Conservation (phyloP, 768 basidiomycete species). For the Amyloporia xantha region DNA sequence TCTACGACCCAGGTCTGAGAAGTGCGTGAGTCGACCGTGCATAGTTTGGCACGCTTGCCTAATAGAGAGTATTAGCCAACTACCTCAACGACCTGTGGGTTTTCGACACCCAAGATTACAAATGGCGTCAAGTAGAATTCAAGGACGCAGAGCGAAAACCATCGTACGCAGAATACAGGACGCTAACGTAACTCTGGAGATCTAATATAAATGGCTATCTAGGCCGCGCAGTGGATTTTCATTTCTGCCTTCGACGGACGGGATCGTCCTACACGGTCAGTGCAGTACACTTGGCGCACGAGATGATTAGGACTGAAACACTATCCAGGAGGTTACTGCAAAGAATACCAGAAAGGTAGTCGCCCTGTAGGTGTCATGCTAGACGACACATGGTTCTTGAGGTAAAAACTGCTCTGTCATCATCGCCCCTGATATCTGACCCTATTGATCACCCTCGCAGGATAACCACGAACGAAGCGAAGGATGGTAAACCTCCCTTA, state of each 20-base stretch:
- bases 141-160: conserved; percentile 66
- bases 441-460: conserved; percentile 16
- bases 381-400: conserved; percentile 86
- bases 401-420: conserved; percentile 30
- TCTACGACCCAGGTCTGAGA: conserved; percentile 79
- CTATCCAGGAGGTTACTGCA: conserved; percentile 77
- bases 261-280: conserved; percentile 72
- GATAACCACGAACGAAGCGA: conserved; percentile 23
- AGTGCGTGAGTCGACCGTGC: too few species aligned
- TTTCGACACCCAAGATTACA: conserved; percentile 82
- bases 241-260: conserved; percentile 71
- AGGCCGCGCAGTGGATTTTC: conserved; percentile 82
- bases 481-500: conserved; percentile 31
- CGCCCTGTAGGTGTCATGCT: conserved; percentile 81
- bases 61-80: too few species aligned
- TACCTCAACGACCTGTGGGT: conserved; percentile 83
- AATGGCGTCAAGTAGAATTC: conserved; percentile 75
- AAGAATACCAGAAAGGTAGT: conserved; percentile 83
- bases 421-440: conserved; percentile 4
- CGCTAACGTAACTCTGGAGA: too few species aligned
- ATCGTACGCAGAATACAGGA: conserved; percentile 48
- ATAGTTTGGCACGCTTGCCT: background rate
- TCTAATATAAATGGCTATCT: too few species aligned
- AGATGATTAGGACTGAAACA: background rate
- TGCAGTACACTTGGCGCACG: too few species aligned